Percentiles rank a stretch among this genome's conserved stretches.
phyloP scores from a whole-genome alignment of 1,139 yeast genomes.

The Saccharomyces hybrid region DNA sequence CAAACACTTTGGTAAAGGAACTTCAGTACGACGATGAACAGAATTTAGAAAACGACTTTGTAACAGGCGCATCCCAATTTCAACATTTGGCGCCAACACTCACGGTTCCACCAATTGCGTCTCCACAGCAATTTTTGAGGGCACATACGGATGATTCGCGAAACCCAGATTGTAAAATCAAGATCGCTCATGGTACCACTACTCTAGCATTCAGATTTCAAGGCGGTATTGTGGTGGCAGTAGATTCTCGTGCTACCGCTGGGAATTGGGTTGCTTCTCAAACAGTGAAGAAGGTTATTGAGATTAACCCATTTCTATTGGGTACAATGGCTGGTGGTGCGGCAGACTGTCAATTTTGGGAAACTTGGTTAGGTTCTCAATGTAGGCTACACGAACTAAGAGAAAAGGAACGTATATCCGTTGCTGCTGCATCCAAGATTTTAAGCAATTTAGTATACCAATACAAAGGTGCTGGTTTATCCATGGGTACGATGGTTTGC shows the following conservation, averaged over 20 bases:
- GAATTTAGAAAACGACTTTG: conserved; percentile 33
- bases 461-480: conserved; percentile 96
- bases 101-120: conserved; percentile 74
- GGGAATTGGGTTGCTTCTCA: conserved; percentile 98
- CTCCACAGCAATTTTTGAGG: conserved; percentile 88
- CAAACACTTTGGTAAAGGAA: conserved; percentile 20
- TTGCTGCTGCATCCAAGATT: conserved; percentile 94
- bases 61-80: conserved; percentile 27
- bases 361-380: conserved; percentile 95
- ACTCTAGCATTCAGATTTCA: conserved; percentile 92
- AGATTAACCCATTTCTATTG: conserved; percentile 85
- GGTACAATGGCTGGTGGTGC: conserved; percentile 99
- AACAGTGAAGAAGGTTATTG: conserved; percentile 93
- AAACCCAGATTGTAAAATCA: conserved; percentile 90
- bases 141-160: conserved; percentile 95
- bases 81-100: conserved; percentile 49
- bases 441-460: conserved; percentile 82
- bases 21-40: conserved; percentile 29
- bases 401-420: conserved; percentile 89
- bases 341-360: conserved; percentile 99
- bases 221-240: conserved; percentile 94
- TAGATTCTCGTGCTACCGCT: conserved; percentile 96
- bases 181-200: conserved; percentile 97
- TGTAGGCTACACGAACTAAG: conserved; percentile 92
- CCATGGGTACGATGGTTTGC: conserved; percentile 99